These are phyloP conservation scores for Phaeotremella skinneri DNA, from an alignment of 768 basidiomycete species.

Conservation along the genomic window DNA sequence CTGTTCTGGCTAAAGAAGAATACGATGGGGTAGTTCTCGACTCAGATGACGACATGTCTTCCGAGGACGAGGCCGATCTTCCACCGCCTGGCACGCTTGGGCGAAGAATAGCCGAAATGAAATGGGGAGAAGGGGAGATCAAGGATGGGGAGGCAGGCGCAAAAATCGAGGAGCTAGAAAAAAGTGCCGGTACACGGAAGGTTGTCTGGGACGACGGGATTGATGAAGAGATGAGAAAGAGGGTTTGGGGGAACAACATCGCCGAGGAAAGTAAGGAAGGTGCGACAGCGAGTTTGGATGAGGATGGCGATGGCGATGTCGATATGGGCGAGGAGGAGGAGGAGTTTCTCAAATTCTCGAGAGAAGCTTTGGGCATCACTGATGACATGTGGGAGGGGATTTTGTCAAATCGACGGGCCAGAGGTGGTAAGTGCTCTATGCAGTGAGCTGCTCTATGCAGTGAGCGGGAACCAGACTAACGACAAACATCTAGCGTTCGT, in stretches of 20 bases:
- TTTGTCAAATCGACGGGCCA: constrained; percentile 66
- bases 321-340: constrained; percentile 86
- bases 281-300: constrained; percentile 14
- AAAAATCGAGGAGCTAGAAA: constrained; percentile 30
- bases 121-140: constrained; percentile 28
- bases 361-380: constrained; percentile 82
- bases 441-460: too few relatives aligned
- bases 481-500: too few relatives aligned
- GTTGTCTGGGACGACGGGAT: constrained; percentile 23
- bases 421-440: constrained; percentile 70
- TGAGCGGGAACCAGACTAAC: too few relatives aligned
- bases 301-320: constrained; percentile 62
- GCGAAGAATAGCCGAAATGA: constrained; percentile 39
- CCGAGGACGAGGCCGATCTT: constrained; percentile 55
- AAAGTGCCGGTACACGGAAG: constrained; percentile 28
- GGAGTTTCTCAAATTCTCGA: constrained; percentile 92
- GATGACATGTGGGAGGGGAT: constrained; percentile 91
- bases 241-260: constrained; percentile 29
- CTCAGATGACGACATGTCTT: constrained; percentile 72
- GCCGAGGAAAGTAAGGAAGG: too few relatives aligned
- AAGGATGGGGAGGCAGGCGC: constrained; percentile 17
- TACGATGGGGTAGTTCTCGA: constrained; percentile 82
- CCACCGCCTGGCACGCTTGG: constrained; percentile 38
- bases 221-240: constrained; percentile 36
- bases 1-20: constrained; percentile 74